Base-by-base conservation (phyloP, 805 yeast species). In the Monosporozyma unispora region DNA sequence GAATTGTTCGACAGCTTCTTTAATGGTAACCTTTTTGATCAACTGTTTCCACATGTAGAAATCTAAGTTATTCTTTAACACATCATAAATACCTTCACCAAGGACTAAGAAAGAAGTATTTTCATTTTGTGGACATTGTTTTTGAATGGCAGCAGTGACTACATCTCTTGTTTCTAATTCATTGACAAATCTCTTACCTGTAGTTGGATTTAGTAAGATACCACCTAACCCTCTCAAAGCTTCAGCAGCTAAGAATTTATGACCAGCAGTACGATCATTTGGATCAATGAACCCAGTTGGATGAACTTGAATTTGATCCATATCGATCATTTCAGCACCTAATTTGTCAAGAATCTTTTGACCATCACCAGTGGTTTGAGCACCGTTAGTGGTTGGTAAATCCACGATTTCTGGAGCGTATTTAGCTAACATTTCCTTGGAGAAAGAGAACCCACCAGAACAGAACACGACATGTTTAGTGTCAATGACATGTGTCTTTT, bases 171-270 rank as follows among this genome's bases (percentile, higher is more conserved):
- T 78, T 4, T 57, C 56, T 49, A 80, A 58, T 56, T 80, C 85
- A 57, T 80, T 72, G 28, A 75, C 75, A 59, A 79, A 80, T 55
- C 85, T 66, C 43, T 67, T 60, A 2, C 79, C 79, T 7, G 72
- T 63, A 1, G 51, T 45, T 2, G 75, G 70, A 46, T 76, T 74
- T 12, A 80, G 46, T 45, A 80, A 57, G 6, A 80, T 65, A 33
- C 82, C 84, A 28, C 85, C 85, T 42, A 76, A 66, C 1, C 82
- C 84, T 60, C 85, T 67, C 3, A 80, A 56, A 0, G 81, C 72
- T 54, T 80, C 85, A 8, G 82, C 84, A 54, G 82, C 81, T 14
- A 80, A 60, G 54, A 79, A 73, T 60, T 79, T 79, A 75, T 76
- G 74, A 48, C 68, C 70, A 47, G 63, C 69, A 4, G 58, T 56